A percentile compares a stretch with the other conserved stretches of the same genome.
Conservation (phyloP, 2,329 filamentous ascomycete genomes). For the Ophiostoma piceae region DNA sequence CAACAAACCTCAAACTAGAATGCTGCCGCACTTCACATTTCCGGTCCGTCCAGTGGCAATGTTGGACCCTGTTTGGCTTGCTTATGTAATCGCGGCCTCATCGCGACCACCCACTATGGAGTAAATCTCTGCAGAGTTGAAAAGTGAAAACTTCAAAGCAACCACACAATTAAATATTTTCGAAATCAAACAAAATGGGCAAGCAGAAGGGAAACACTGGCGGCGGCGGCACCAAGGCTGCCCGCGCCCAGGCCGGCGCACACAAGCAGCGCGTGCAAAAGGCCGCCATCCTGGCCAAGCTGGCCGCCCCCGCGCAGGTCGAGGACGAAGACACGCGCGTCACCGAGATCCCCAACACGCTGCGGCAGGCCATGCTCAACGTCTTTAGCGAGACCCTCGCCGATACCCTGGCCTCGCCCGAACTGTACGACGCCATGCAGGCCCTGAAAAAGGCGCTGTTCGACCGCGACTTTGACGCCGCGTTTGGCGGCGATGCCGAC, state of each 20-base stretch:
- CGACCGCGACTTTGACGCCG: slow-evolving; percentile 73
- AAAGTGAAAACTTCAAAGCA: neutral
- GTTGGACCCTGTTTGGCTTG: neutral
- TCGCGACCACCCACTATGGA: slow-evolving; percentile 3
- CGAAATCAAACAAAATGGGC: neutral
- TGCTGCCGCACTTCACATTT: neutral
- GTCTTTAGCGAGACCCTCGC: slow-evolving; percentile 65
- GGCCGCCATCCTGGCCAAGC: slow-evolving; percentile 6
- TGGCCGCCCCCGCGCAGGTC: neutral
- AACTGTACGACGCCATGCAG: slow-evolving; percentile 60
- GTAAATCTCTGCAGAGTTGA: neutral
- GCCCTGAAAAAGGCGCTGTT: slow-evolving; percentile 81
- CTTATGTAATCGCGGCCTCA: slow-evolving; percentile 3
- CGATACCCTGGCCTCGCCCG: slow-evolving; percentile 42
- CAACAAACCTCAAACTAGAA: neutral
- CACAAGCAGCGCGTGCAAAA: neutral
- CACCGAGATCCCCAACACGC: neutral
- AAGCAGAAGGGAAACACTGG: slow-evolving; percentile 7
- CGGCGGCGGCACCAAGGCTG: neutral
- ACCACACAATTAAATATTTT: neutral
- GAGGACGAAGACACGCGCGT: neutral
- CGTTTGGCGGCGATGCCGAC: slow-evolving; percentile 51
- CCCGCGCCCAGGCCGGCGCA: neutral
- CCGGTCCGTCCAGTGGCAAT: neutral
- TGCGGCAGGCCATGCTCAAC: slow-evolving; percentile 50